phyloP scores from a whole-genome alignment of 768 basidiomycete genomes.

The Pisolithus tinctorius region DNA sequence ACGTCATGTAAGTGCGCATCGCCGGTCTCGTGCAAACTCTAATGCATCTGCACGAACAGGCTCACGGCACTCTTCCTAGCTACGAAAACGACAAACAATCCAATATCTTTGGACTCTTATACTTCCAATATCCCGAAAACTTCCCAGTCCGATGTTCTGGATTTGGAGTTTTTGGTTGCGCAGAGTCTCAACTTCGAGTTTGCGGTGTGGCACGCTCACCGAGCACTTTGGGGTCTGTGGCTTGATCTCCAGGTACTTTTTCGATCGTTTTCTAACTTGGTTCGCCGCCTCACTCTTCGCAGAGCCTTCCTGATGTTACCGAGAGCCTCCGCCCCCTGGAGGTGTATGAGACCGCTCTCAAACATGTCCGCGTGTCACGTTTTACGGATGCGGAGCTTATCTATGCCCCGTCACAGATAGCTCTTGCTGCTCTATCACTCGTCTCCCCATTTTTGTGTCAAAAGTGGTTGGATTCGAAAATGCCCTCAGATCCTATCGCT shows the following conservation, averaged over 20 bases:
- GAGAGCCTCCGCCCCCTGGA: conserved; percentile 41
- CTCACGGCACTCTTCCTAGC: conserved; percentile 92
- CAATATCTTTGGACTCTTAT: conserved; percentile 83
- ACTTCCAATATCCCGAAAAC: conserved; percentile 79
- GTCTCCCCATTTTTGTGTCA: conserved; percentile 52
- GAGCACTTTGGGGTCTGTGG: conserved; percentile 84
- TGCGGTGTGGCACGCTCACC: conserved; percentile 84
- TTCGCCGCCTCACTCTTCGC: conserved; percentile 7
- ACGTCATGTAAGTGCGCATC: conserved; percentile 75
- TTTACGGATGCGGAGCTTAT: conserved; percentile 89
- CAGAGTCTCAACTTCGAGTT: conserved; percentile 95
- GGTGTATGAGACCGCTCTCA: conserved; percentile 60
- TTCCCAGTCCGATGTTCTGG: conserved; percentile 75
- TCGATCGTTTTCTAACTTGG: neutral
- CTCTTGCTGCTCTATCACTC: conserved; percentile 61
- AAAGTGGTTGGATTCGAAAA: conserved; percentile 52
- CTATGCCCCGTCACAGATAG: conserved; percentile 91
- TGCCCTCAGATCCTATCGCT: neutral
- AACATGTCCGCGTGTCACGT: conserved; percentile 69
- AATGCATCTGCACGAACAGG: conserved; percentile 40
- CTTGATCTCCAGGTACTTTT: conserved; percentile 74
- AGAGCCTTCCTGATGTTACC: conserved; percentile 55
- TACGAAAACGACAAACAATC: conserved; percentile 94
- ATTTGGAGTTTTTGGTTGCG: conserved; percentile 92
- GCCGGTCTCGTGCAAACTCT: neutral